Evolutionary conservation across 768 basidiomycete genomes (phyloP).

Genomic region (Tulasnella sp.): DNA sequence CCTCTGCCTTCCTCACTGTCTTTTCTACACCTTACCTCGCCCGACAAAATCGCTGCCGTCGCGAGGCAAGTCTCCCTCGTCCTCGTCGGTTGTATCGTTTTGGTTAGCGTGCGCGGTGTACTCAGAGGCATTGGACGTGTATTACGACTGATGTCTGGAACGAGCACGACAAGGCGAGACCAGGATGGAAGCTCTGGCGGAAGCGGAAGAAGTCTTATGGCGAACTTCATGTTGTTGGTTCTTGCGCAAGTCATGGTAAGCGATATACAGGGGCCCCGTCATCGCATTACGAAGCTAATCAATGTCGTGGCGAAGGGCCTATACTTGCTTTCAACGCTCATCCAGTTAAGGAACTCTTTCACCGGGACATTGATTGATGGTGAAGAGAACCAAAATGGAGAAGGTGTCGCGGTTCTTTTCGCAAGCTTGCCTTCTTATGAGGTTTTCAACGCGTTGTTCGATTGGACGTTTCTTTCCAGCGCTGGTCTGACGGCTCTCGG

Average conservation of each 20-base stretch:
- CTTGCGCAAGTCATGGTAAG: slow-evolving; percentile 76
- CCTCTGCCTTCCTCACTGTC: slow-evolving; percentile 19
- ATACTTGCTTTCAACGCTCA: slow-evolving; percentile 70
- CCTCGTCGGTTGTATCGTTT: slow-evolving; percentile 65
- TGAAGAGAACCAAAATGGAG: slow-evolving; percentile 17
- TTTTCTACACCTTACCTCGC: neutral
- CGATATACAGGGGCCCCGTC: no score
- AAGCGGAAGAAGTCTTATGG: slow-evolving; percentile 56
- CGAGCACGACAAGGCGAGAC: neutral
- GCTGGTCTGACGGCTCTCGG: slow-evolving; percentile 37
- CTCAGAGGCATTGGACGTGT: slow-evolving; percentile 56
- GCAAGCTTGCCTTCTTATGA: slow-evolving; percentile 61
- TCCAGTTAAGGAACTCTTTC: slow-evolving; percentile 73
- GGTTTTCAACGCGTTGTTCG: slow-evolving; percentile 62
- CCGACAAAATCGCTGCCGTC: slow-evolving; percentile 32
- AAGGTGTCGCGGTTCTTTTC: slow-evolving; percentile 42
- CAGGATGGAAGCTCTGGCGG: slow-evolving; percentile 42
- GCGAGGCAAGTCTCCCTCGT: slow-evolving; percentile 50
- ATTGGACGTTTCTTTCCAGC: slow-evolving; percentile 57
- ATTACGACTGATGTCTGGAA: neutral
- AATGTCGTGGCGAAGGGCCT: slow-evolving; percentile 43
- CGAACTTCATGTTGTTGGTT: slow-evolving; percentile 63
- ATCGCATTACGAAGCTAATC: no score
- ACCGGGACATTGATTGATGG: slow-evolving; percentile 28
- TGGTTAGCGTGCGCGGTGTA: slow-evolving; percentile 59